These are phyloP conservation scores for Secale cereale DNA, from an alignment of 176 grass and related monocot species.

Conservation along the genomic window DNA sequence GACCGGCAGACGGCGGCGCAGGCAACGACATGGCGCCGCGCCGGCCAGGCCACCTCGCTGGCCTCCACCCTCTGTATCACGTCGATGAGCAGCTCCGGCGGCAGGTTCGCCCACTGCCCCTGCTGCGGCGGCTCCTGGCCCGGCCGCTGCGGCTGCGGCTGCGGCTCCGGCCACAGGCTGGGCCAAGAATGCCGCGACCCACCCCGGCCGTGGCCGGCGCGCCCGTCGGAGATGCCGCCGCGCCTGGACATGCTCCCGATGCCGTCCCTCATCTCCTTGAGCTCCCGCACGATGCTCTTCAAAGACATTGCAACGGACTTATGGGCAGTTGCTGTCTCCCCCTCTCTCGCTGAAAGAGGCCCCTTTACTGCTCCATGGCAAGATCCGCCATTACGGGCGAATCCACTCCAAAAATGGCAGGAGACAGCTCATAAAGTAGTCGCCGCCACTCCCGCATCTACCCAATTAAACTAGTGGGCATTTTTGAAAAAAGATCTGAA, in stretches of 20 bases:
- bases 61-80: slow-evolving; percentile 90
- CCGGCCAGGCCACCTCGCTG: slow-evolving; percentile 81
- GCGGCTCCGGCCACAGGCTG: slow-evolving; percentile 45
- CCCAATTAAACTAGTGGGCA: slow-evolving; percentile 6
- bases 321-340: slow-evolving; percentile 3
- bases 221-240: slow-evolving; percentile 32
- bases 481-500: slow-evolving; percentile 15
- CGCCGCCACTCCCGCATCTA: slow-evolving; percentile 32
- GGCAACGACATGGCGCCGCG: slow-evolving; percentile 71
- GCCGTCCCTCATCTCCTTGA: slow-evolving; percentile 92
- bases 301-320: slow-evolving; percentile 74
- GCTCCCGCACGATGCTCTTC: slow-evolving; percentile 77
- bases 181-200: slow-evolving; percentile 61
- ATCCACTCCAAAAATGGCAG: slow-evolving; percentile 27
- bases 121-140: slow-evolving; percentile 53
- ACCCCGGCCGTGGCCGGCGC: slow-evolving; percentile 37
- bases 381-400: slow-evolving; percentile 44
- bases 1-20: slow-evolving; percentile 90
- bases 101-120: slow-evolving; percentile 89
- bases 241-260: slow-evolving; percentile 82
- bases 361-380: slow-evolving; percentile 28
- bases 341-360: slow-evolving; percentile 27
- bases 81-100: slow-evolving; percentile 88
- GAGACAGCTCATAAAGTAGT: slow-evolving; percentile 41
- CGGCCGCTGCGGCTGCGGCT: slow-evolving; percentile 33